Percentiles rank a stretch among this genome's conserved stretches.
These are phyloP conservation scores for Chenopodium suecicum DNA, from an alignment of 148 eudicot genomes.

Conservation along the genomic window DNA sequence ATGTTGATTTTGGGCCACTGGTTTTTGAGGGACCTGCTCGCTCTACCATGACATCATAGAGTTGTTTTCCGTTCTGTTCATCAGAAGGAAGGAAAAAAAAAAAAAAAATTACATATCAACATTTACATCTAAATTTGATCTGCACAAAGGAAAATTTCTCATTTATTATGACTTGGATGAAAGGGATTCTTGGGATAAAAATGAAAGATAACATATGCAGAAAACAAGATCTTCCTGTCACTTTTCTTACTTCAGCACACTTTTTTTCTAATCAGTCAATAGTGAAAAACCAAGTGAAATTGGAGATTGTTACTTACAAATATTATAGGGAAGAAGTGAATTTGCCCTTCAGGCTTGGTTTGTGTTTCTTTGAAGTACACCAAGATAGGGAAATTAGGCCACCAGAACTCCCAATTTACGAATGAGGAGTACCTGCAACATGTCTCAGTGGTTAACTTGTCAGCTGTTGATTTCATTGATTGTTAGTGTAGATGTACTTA, in stretches of 20 bases:
- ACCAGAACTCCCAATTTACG: conserved; percentile 99
- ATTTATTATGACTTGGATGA: too few relatives aligned
- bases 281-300: not conserved
- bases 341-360: conserved; percentile 93
- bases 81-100: not conserved
- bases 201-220: not conserved
- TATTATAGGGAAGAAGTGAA: conserved; percentile 93
- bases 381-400: conserved; percentile 92
- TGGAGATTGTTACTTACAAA: conserved; percentile 60
- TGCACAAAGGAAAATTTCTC: too few relatives aligned
- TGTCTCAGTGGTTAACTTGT: not conserved
- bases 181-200: too few relatives aligned
- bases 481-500: conserved; percentile 39
- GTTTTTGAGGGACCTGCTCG: conserved; percentile 88
- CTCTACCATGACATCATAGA: conserved; percentile 91
- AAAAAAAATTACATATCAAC: too few relatives aligned
- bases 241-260: not conserved
- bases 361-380: conserved; percentile 96
- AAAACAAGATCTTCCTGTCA: not conserved
- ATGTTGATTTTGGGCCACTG: conserved; percentile 54
- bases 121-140: too few relatives aligned
- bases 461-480: not conserved
- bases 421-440: conserved; percentile 77
- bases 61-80: conserved; percentile 89
- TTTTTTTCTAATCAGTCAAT: not conserved